Evolutionary conservation across 1,284 basidiomycete species (phyloP).

Genomic region (Ustilago crameri): DNA sequence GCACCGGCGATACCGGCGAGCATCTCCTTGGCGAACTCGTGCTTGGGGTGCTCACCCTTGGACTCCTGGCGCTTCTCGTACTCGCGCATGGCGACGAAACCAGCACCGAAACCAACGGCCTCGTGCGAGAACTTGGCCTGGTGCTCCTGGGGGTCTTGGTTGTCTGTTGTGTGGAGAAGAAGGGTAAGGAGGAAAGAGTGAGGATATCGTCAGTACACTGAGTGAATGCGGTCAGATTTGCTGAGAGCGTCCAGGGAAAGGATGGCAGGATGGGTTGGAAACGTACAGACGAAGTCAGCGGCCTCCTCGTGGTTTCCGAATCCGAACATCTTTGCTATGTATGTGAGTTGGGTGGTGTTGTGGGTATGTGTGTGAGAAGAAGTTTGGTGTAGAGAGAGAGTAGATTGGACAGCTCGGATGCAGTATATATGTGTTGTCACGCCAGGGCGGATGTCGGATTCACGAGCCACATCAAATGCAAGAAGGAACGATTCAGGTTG

Average conservation of each 20-base stretch:
- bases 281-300: slow-evolving; percentile 52
- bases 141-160: slow-evolving; percentile 49
- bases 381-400: not conserved
- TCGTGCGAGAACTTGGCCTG: slow-evolving; percentile 73
- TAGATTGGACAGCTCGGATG: not conserved
- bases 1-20: slow-evolving; percentile 68
- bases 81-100: slow-evolving; percentile 72
- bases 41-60: slow-evolving; percentile 70
- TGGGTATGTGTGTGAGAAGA: not conserved
- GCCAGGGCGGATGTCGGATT: not conserved
- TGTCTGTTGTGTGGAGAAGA: slow-evolving; percentile 22
- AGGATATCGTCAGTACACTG: not conserved
- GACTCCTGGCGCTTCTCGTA: slow-evolving; percentile 72
- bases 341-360: slow-evolving; percentile 1
- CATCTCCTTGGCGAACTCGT: slow-evolving; percentile 70
- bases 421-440: slow-evolving; percentile 4
- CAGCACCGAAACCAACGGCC: slow-evolving; percentile 72
- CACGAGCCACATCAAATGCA: not conserved
- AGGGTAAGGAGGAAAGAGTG: not conserved
- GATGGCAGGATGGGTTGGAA: not conserved
- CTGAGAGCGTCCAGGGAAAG: no score
- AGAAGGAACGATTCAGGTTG: not conserved
- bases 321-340: slow-evolving; percentile 33
- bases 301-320: slow-evolving; percentile 53
- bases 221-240: not conserved